Evolutionary conservation across 1,139 yeast species (phyloP).

Genomic region (Pneumocystis jirovecii): DNA sequence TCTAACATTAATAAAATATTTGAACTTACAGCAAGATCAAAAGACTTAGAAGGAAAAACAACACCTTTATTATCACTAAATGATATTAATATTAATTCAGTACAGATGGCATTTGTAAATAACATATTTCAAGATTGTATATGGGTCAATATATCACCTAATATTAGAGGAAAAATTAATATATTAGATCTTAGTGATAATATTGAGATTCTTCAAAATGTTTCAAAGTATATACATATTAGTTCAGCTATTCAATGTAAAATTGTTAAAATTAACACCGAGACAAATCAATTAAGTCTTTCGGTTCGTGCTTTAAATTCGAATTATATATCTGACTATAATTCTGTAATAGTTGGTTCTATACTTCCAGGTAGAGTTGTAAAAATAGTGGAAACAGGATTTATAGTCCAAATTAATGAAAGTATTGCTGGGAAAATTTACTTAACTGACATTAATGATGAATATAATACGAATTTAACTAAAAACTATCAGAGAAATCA

Average conservation of each 20-base stretch:
- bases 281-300: conserved; percentile 37
- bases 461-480: conserved; percentile 37
- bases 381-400: conserved; percentile 45
- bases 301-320: conserved; percentile 32
- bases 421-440: conserved; percentile 40
- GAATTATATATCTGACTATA: conserved; percentile 13
- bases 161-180: conserved; percentile 51
- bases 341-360: conserved; percentile 33
- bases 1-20: conserved; percentile 42
- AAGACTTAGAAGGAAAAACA: conserved; percentile 24
- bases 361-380: conserved; percentile 51
- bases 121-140: conserved; percentile 38
- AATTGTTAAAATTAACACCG: conserved; percentile 41
- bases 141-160: conserved; percentile 61
- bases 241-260: conserved; percentile 55
- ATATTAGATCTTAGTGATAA: conserved; percentile 45
- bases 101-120: conserved; percentile 39
- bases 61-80: conserved; percentile 26
- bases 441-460: conserved; percentile 66
- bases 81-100: conserved; percentile 31
- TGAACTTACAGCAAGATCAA: conserved; percentile 47
- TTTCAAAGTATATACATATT: conserved; percentile 45
- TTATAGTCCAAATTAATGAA: conserved; percentile 38
- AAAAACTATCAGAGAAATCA: conserved; percentile 42
- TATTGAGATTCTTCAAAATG: conserved; percentile 17